Base-by-base conservation (phyloP, 257 asterid species). In the Solanum bulbocastanum region DNA sequence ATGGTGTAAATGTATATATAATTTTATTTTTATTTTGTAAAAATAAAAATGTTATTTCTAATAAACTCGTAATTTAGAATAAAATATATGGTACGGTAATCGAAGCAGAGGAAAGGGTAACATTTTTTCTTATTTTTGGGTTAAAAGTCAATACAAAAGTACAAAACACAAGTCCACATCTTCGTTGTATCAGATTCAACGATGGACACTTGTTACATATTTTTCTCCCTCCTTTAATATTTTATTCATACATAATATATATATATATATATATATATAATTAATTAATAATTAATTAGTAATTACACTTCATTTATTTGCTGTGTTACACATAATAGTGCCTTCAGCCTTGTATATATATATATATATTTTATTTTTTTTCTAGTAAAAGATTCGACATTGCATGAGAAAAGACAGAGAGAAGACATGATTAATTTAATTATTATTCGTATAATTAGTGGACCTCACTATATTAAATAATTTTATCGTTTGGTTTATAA, bases 121-220 rank as follows among this genome's bases (percentile, higher is more conserved):
- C 14, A 60, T 23, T 9, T 60, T 60, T 60, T 23, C 66, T n/a
- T 3, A 4, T 8, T 23, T 7, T 60, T 60, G 8, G 10, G 5
- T 60, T 10, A 60, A 9, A 60, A 60, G 30, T 60, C 68, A 10
- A 58, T 10, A 20, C 27, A 46, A 22, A 20, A 22, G n/a, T 4
- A 22, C 27, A 49, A 60, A 22, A 10, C 69, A 65, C 71, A 84
- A 78, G 93, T 92, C 92, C 78, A 86, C 65, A 87, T 87, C 90
- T 87, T 88, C 71, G 92, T 88, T 87, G 85, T 73, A 88, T 71
- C 85, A 87, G 90, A 88, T 94, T 95, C 94, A 92, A 93, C 86
- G 89, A 87, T 88, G 87, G 96, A 94, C 94, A 93, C 90, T 88
- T 92, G 94, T 93, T 93, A 91, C 44, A 73, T 86, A 86, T 87